Conservation (phyloP, 108 stramenopile species). For the Pseudonitzschia pungens region DNA sequence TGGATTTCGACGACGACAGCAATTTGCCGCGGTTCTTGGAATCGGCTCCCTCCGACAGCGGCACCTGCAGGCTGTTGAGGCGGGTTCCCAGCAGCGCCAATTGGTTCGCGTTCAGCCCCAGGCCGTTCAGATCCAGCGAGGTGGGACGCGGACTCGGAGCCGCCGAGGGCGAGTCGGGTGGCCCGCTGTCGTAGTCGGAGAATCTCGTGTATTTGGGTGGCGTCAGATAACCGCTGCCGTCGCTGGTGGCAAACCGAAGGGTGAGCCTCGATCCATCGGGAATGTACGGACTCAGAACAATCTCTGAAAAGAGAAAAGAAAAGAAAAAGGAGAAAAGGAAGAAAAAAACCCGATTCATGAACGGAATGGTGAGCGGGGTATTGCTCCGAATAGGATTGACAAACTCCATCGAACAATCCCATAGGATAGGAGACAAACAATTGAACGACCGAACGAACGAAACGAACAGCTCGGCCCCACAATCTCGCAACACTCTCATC, state of each 20-base stretch:
- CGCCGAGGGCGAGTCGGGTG: slow-evolving; percentile 81
- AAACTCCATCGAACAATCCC: too few species aligned
- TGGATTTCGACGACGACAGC: not conserved
- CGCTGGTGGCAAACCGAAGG: slow-evolving; percentile 54
- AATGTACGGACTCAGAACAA: slow-evolving; percentile 76
- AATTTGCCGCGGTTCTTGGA: slow-evolving; percentile 3
- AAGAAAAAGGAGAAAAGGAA: not conserved
- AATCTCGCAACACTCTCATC: slow-evolving; percentile 10
- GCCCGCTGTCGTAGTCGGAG: slow-evolving; percentile 23
- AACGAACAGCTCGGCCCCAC: not conserved
- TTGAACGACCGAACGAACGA: not conserved
- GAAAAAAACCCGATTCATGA: not conserved
- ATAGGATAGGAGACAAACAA: too few species aligned
- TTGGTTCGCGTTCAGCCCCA: slow-evolving; percentile 36
- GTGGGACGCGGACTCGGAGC: slow-evolving; percentile 67
- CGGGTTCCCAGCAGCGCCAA: slow-evolving; percentile 30
- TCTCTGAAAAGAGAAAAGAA: slow-evolving; percentile 47
- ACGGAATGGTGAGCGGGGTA: too few species aligned
- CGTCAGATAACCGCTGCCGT: slow-evolving; percentile 31
- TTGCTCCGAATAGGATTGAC: too few species aligned
- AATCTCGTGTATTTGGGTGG: slow-evolving; percentile 15
- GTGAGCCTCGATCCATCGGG: slow-evolving; percentile 73
- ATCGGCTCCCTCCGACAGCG: not conserved
- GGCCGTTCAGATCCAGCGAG: slow-evolving; percentile 30
- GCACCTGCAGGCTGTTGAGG: slow-evolving; percentile 26